These are phyloP conservation scores for Endogone sp. DNA, from an alignment of 192 early-diverging fungal species.

Conservation along the genomic window DNA sequence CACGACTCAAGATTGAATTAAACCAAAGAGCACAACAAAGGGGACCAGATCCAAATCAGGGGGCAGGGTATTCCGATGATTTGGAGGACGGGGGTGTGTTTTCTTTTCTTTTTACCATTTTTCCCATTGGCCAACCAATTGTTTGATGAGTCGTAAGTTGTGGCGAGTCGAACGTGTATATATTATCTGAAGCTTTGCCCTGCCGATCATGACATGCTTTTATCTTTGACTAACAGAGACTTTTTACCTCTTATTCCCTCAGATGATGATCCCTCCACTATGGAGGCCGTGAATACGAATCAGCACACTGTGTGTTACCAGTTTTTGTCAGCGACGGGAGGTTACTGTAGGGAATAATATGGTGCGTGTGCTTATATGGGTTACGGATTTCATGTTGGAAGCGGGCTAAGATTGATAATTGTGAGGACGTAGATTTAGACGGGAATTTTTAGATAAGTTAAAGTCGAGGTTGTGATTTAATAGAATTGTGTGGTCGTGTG, in stretches of 20 bases:
- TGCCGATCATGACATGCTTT: too few species aligned
- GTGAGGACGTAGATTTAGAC: too few species aligned
- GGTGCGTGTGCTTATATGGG: too few species aligned
- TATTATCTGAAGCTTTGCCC: too few species aligned
- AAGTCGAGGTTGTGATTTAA: too few species aligned
- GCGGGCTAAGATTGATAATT: too few species aligned
- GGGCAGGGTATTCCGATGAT: background rate
- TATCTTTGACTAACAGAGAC: too few species aligned
- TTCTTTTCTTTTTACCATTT: background rate
- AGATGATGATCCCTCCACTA: background rate
- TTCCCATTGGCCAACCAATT: background rate
- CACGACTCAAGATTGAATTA: constrained; percentile 42
- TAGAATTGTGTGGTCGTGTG: too few species aligned
- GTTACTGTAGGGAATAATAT: background rate
- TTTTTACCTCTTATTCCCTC: background rate
- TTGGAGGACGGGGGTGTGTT: background rate
- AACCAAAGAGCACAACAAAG: constrained; percentile 32
- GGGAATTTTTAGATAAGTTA: too few species aligned
- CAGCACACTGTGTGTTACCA: background rate
- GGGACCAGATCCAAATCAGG: background rate
- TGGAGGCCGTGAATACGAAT: background rate
- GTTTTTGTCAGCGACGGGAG: background rate
- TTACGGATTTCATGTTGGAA: too few species aligned
- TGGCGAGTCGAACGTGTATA: background rate
- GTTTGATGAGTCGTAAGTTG: background rate